These are phyloP conservation scores for Fragaria nilgerrensis DNA, from an alignment of 306 rosid species.

Conservation along the genomic window DNA sequence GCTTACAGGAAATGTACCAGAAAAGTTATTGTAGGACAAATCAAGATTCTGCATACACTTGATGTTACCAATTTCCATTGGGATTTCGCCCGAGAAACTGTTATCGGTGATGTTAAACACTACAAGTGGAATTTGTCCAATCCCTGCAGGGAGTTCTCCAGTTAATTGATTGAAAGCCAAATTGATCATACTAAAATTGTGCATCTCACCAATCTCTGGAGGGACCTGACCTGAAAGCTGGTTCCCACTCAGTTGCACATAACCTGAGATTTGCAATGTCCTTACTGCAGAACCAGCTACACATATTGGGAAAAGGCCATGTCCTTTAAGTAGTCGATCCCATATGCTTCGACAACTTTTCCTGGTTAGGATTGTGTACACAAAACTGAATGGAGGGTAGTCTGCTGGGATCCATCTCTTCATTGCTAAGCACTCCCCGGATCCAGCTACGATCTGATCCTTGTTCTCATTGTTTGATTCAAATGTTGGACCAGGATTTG, in stretches of 20 bases:
- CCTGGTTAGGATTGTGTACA: conserved; percentile 64
- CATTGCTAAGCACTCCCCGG: conserved; percentile 90
- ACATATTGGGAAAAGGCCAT: conserved; percentile 62
- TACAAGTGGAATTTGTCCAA: conserved; percentile 55
- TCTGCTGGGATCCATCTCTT: conserved; percentile 95
- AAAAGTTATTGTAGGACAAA: conserved; percentile 76
- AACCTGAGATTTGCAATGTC: conserved; percentile 59
- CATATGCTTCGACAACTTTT: conserved; percentile 78
- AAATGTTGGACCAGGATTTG: conserved; percentile 52
- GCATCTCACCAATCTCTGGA: conserved; percentile 60
- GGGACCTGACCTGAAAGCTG: conserved; percentile 69
- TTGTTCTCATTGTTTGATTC: conserved; percentile 37
- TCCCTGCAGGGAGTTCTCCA: conserved; percentile 65
- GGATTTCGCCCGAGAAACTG: conserved; percentile 76
- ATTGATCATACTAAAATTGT: conserved; percentile 67
- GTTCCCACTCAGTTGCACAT: conserved; percentile 77
- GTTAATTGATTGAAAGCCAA: conserved; percentile 55
- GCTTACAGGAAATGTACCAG: conserved; percentile 72
- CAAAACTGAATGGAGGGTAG: conserved; percentile 93
- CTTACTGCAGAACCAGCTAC: conserved; percentile 39
- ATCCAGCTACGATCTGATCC: conserved; percentile 45
- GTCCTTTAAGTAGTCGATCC: conserved; percentile 74
- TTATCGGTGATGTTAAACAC: conserved; percentile 62
- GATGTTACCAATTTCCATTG: conserved; percentile 48
- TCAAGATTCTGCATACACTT: conserved; percentile 74